Conservation (phyloP, 768 basidiomycete genomes). For the Trametes maxima region DNA sequence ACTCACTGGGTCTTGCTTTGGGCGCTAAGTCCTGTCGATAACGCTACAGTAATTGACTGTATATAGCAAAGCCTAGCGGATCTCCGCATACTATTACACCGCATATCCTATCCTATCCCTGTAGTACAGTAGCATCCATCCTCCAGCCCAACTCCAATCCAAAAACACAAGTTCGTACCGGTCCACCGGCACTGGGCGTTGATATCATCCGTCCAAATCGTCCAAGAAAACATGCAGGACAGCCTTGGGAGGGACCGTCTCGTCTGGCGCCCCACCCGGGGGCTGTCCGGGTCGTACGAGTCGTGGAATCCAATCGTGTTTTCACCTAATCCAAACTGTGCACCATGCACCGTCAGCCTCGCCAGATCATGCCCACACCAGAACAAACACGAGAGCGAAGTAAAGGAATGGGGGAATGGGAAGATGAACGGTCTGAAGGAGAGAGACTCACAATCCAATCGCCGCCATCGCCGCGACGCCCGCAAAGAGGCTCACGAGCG, state of each 20-base stretch:
- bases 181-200: background rate
- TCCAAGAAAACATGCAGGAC: background rate
- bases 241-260: background rate
- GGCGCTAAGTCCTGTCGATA: too few species aligned
- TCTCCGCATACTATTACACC: too few species aligned
- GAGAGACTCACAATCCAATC: slow-evolving; percentile 22
- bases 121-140: too few species aligned
- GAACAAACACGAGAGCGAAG: too few species aligned
- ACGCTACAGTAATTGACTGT: too few species aligned
- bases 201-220: background rate
- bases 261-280: background rate
- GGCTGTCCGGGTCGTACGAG: too few species aligned
- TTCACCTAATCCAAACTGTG: slow-evolving; percentile 7
- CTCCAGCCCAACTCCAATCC: background rate
- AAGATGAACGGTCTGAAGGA: too few species aligned
- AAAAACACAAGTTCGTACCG: slow-evolving; percentile 8
- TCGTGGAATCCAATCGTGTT: background rate
- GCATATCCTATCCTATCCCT: too few species aligned
- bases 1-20: too few species aligned
- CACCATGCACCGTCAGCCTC: background rate
- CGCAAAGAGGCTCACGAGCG: slow-evolving; percentile 59
- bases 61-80: too few species aligned
- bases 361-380: too few species aligned
- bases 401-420: too few species aligned
- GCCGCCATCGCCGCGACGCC: slow-evolving; percentile 60